A percentile compares a stretch with the other conserved stretches of the same genome.
These are phyloP conservation scores for Pyrenophora tritici-repentis DNA, from an alignment of 2,329 filamentous ascomycete genomes.

Conservation along the genomic window DNA sequence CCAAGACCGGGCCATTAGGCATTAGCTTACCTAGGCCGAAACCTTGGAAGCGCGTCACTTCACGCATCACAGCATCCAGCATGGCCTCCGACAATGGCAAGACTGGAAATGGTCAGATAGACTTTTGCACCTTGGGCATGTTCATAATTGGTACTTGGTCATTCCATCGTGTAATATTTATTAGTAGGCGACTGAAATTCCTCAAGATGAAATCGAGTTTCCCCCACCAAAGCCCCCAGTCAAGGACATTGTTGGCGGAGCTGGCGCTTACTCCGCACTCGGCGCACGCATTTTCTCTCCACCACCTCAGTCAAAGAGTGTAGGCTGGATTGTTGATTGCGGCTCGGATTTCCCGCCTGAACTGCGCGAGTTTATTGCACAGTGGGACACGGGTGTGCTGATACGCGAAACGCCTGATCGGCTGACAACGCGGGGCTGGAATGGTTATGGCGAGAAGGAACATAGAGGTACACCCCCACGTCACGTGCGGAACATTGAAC, in stretches of 20 bases:
- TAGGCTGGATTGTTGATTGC: slow-evolving; percentile 91
- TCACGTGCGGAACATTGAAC: neutral
- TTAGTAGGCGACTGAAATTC: slow-evolving; percentile 16
- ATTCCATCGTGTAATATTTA: slow-evolving; percentile 16
- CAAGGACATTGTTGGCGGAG: slow-evolving; percentile 82
- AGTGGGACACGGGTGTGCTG: slow-evolving; percentile 77
- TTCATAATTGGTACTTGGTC: slow-evolving; percentile 62
- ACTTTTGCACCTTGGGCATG: slow-evolving; percentile 67
- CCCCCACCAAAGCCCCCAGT: slow-evolving; percentile 70
- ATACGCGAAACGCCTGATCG: slow-evolving; percentile 69
- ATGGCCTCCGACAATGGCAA: slow-evolving; percentile 8
- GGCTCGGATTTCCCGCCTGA: slow-evolving; percentile 82
- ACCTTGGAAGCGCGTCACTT: neutral
- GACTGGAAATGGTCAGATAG: slow-evolving; percentile 42
- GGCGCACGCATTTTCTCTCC: slow-evolving; percentile 89
- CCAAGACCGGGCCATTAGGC: slow-evolving; percentile 11
- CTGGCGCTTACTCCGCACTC: slow-evolving; percentile 82
- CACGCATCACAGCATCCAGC: slow-evolving; percentile 2
- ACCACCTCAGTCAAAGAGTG: slow-evolving; percentile 62
- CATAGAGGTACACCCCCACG: slow-evolving; percentile 58
- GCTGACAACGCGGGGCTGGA: slow-evolving; percentile 89
- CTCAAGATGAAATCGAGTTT: slow-evolving; percentile 86
- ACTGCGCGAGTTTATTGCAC: slow-evolving; percentile 66
- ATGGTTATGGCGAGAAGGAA: slow-evolving; percentile 76
- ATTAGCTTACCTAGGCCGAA: too few relatives aligned